Percentiles rank a stretch among this genome's conserved stretches.
Evolutionary conservation across 208 protist genomes (phyloP).

Genomic region (Angomonas deanei): DNA sequence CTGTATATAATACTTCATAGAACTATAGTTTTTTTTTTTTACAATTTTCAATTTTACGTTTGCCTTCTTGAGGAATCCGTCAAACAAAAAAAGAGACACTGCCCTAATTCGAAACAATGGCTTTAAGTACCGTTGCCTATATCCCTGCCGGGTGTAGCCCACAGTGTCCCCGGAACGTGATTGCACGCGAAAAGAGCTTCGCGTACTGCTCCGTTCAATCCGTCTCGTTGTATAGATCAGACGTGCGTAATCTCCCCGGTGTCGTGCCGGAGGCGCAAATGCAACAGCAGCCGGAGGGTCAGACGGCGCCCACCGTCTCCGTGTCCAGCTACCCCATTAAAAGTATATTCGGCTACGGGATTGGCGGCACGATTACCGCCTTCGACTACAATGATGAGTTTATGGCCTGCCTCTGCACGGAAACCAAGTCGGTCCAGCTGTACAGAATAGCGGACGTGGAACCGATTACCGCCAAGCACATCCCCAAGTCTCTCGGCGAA

Average conservation of each 20-base stretch:
- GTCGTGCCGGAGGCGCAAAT: neutral
- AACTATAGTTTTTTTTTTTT: neutral
- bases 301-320: slow-evolving; percentile 12
- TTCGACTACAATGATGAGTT: slow-evolving; percentile 85
- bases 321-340: slow-evolving; percentile 44
- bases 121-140: slow-evolving; percentile 56
- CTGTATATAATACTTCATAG: neutral
- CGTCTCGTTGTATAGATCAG: slow-evolving; percentile 53
- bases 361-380: slow-evolving; percentile 34
- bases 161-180: slow-evolving; percentile 44
- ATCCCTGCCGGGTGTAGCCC: slow-evolving; percentile 65
- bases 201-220: slow-evolving; percentile 48
- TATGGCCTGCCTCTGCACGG: slow-evolving; percentile 51
- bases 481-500: slow-evolving; percentile 19
- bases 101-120: slow-evolving; percentile 25
- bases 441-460: slow-evolving; percentile 56
- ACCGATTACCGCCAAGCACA: slow-evolving; percentile 37
- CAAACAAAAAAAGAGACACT: neutral
- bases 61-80: neutral
- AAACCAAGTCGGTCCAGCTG: slow-evolving; percentile 33
- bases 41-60: neutral
- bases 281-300: slow-evolving; percentile 16
- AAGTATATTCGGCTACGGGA: slow-evolving; percentile 47
- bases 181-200: slow-evolving; percentile 43
- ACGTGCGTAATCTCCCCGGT: slow-evolving; percentile 18